Percentiles rank a stretch among this genome's conserved stretches.
phyloP scores from a whole-genome alignment of 148 eudicot genomes.

The Rhododendron simsii region DNA sequence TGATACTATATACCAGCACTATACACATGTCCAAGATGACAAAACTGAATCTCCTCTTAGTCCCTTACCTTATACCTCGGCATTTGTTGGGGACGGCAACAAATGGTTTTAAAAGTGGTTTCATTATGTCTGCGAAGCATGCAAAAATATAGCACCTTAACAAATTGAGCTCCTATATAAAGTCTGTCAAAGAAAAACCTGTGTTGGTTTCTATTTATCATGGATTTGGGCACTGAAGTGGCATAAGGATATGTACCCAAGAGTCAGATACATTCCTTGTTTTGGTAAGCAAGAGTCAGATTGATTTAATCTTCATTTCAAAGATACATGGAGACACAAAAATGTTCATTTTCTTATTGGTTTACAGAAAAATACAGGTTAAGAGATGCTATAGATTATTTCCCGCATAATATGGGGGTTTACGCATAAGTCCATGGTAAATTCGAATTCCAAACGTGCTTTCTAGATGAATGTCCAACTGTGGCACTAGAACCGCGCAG shows the following conservation, averaged over 20 bases:
- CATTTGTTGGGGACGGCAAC: not conserved
- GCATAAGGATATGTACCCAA: not conserved
- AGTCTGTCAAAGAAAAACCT: not conserved
- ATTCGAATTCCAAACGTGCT: not conserved
- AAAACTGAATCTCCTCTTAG: not conserved
- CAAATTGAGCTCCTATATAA: not conserved
- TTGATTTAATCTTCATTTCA: not conserved
- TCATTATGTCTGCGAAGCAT: not conserved
- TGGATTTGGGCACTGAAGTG: not conserved
- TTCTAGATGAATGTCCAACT: not conserved
- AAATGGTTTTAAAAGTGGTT: not conserved
- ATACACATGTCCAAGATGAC: not conserved
- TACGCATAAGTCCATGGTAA: not conserved
- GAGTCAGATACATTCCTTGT: not conserved
- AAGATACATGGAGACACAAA: not conserved
- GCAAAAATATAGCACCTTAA: not conserved
- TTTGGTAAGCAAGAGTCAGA: not conserved
- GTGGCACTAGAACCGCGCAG: not conserved
- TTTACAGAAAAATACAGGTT: not conserved
- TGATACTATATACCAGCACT: too few relatives aligned
- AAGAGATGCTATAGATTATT: not conserved
- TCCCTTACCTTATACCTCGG: not conserved
- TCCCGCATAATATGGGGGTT: not conserved
- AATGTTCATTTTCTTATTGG: not conserved
- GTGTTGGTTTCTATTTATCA: not conserved